Evolutionary conservation across 2,329 filamentous ascomycete species (phyloP).

Genomic region (Epichloe aotearoae): DNA sequence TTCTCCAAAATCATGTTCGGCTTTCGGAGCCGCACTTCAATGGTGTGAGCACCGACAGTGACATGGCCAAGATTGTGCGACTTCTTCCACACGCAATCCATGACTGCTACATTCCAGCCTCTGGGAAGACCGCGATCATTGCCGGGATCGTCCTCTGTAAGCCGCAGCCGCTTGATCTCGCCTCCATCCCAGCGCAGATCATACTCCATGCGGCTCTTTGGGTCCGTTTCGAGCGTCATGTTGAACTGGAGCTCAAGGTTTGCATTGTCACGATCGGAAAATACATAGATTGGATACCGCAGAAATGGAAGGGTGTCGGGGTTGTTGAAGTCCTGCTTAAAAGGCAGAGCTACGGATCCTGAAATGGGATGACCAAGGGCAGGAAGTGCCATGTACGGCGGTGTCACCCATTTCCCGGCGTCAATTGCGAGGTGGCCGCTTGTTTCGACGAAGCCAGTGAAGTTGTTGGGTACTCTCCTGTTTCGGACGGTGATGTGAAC

Average conservation of each 20-base stretch:
- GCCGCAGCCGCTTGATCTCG: slow-evolving; percentile 16
- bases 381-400: slow-evolving; percentile 17
- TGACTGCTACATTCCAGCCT: slow-evolving; percentile 35
- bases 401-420: slow-evolving; percentile 12
- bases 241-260: slow-evolving; percentile 22
- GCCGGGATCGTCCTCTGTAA: slow-evolving; percentile 16
- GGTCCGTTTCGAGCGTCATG: slow-evolving; percentile 35
- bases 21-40: slow-evolving; percentile 18
- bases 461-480: slow-evolving; percentile 17
- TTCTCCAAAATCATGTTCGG: slow-evolving; percentile 25
- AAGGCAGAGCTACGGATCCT: slow-evolving; percentile 11
- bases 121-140: slow-evolving; percentile 27
- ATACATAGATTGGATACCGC: slow-evolving; percentile 20
- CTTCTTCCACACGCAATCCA: slow-evolving; percentile 35
- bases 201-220: slow-evolving; percentile 33
- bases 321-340: slow-evolving; percentile 8
- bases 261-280: slow-evolving; percentile 12
- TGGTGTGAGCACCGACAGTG: slow-evolving; percentile 14
- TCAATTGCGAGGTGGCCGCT: slow-evolving; percentile 22
- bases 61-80: slow-evolving; percentile 17
- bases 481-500: slow-evolving; percentile 14
- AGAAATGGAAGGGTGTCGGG: slow-evolving; percentile 11
- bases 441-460: slow-evolving; percentile 21
- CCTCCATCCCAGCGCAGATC: slow-evolving; percentile 33
- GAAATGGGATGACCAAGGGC: slow-evolving; percentile 16